Base-by-base conservation (phyloP, 495 filamentous ascomycete species). In the Cetradonia linearis region DNA sequence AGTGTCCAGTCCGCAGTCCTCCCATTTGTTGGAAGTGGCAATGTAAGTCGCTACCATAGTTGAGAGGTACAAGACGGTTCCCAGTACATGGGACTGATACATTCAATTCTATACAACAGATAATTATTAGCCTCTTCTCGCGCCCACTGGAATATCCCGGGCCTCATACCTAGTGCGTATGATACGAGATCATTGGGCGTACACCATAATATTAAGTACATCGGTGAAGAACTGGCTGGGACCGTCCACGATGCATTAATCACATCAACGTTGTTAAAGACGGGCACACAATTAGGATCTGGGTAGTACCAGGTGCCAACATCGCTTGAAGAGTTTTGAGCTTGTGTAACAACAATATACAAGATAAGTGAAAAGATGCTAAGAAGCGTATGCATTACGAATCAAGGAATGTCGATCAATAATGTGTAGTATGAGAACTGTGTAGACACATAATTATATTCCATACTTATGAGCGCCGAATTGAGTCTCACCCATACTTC, bases 201-300 rank as follows among this genome's bases (percentile, higher is more conserved):
- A 34, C 50, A 54, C 50, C 50, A 54, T 7, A 54, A 34, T 10
- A 30, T 14, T 7, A 54, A 13, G 20, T 23, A 11, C 9, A 20
- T 5, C 34, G 30, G 8, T 20, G 3, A 53, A 33, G 49, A 11
- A 20, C 16, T 34, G 20, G 28, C 50, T 10, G 50, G 28, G 28
- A 34, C n/a, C 50, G 50, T 10, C 50, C 50, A 54, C 34, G 50
- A 36, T 34, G 50, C 50, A 36, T 54, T 54, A 30, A 54, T 18
- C n/a, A 54, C 30, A 6, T 54, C 50, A 34, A 54, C 5, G n/a
- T 36, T 36, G 31, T 34, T 54, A n/a, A 20, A 54, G 30, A 6
- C 6, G n/a, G 33, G 30, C 50, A 34, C 30, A 3, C 28, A n/a
- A 20, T 23, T 6, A 10, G 5, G 50, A 6, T 18, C 14, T 7